These are phyloP conservation scores for Apiospora saccharicola DNA, from an alignment of 2,329 filamentous ascomycete species.

Conservation along the genomic window DNA sequence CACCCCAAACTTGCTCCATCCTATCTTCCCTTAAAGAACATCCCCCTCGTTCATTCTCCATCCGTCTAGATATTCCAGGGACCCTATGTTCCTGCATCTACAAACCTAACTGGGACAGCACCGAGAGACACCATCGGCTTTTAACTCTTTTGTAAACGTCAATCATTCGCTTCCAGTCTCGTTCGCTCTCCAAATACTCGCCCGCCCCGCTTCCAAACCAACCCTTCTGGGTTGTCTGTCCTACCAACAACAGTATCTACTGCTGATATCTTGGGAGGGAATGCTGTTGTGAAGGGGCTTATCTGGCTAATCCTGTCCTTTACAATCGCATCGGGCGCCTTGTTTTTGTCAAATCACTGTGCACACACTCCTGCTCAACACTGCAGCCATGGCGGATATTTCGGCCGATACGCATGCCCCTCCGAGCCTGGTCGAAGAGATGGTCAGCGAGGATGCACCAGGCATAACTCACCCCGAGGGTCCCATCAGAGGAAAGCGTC, in stretches of 20 bases:
- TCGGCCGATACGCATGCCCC: slow-evolving; percentile 22
- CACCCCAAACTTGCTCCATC: slow-evolving; percentile 15
- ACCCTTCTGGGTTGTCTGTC: background rate
- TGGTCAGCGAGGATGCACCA: background rate
- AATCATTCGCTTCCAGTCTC: slow-evolving; percentile 15
- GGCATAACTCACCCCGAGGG: slow-evolving; percentile 34
- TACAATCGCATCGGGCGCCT: background rate
- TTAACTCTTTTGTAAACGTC: slow-evolving; percentile 16
- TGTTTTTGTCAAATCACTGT: background rate
- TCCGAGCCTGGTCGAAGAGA: slow-evolving; percentile 26
- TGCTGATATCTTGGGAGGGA: background rate
- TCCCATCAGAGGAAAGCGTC: slow-evolving; percentile 68
- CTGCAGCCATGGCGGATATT: slow-evolving; percentile 8
- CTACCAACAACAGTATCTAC: background rate
- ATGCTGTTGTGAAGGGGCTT: slow-evolving; percentile 2
- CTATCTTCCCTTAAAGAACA: slow-evolving; percentile 4
- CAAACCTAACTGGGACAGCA: slow-evolving; percentile 3
- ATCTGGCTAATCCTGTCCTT: background rate
- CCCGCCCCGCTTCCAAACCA: background rate
- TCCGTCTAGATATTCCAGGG: slow-evolving; percentile 7
- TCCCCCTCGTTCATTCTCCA: background rate
- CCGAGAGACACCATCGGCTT: background rate
- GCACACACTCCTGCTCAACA: background rate
- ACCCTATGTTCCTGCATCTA: slow-evolving; percentile 3
- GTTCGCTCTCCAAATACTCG: slow-evolving; percentile 11